Evolutionary conservation across 768 basidiomycete species (phyloP).

Genomic region (Boletus insuetus): DNA sequence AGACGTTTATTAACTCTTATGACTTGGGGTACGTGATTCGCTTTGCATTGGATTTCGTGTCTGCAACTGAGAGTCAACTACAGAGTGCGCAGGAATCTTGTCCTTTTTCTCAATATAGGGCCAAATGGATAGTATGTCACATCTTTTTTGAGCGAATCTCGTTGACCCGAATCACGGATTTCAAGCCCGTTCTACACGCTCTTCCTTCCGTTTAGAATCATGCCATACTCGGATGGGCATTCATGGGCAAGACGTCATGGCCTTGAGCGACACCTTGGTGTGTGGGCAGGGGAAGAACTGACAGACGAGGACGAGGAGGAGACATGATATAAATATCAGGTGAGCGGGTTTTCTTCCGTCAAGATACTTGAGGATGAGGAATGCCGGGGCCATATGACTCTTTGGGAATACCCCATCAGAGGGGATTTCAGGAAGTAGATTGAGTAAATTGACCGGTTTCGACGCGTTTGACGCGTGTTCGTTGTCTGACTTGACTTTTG

Average conservation of each 20-base stretch:
- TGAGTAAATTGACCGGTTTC: constrained; percentile 22
- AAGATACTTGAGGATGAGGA: constrained; percentile 41
- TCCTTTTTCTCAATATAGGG: constrained; percentile 86
- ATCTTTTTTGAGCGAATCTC: not conserved
- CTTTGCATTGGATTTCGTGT: not conserved
- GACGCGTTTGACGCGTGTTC: constrained; percentile 11
- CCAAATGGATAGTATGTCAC: constrained; percentile 75
- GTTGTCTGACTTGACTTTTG: constrained; percentile 19
- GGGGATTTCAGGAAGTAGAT: constrained; percentile 21
- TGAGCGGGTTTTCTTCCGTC: not conserved
- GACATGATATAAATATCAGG: constrained; percentile 4
- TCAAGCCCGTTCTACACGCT: constrained; percentile 72
- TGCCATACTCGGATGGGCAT: constrained; percentile 82
- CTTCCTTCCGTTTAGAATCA: constrained; percentile 75
- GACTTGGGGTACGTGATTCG: constrained; percentile 66
- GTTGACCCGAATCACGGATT: not conserved
- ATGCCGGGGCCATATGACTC: constrained; percentile 87
- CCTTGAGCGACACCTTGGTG: constrained; percentile 55
- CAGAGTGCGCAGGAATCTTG: constrained; percentile 60
- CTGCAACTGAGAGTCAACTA: not conserved
- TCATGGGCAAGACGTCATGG: constrained; percentile 74
- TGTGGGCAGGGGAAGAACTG: constrained; percentile 78
- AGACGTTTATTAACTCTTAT: constrained; percentile 89
- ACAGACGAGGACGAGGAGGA: constrained; percentile 74
- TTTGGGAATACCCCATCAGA: constrained; percentile 35